Evolutionary conservation across 2,329 filamentous ascomycete genomes (phyloP).

Genomic region (Cladosporium sp.): DNA sequence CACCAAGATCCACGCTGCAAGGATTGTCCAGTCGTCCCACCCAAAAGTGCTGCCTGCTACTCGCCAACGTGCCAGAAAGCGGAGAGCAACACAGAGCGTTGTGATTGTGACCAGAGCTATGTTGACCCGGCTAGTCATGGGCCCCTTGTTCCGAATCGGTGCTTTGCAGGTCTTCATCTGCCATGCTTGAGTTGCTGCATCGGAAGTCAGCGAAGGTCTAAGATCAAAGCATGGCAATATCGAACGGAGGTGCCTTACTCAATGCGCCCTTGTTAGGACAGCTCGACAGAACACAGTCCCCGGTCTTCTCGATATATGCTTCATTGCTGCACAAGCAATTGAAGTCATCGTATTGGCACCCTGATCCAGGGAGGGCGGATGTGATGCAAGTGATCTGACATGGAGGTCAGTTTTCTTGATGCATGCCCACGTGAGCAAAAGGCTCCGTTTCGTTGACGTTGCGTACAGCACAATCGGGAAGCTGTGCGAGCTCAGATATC

Average conservation of each 20-base stretch:
- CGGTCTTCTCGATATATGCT: neutral
- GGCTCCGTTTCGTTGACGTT: neutral
- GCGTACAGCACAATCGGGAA: conserved; percentile 2
- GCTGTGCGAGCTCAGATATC: neutral
- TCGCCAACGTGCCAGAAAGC: conserved; percentile 1
- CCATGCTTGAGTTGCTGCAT: conserved; percentile 5
- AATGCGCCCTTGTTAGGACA: neutral
- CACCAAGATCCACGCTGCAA: neutral
- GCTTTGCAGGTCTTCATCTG: neutral
- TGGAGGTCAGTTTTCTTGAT: neutral
- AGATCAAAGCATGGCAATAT: too few relatives aligned
- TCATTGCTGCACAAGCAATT: neutral
- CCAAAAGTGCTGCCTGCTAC: conserved; percentile 1
- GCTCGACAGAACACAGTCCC: neutral
- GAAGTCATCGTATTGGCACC: neutral
- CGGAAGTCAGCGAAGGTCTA: neutral
- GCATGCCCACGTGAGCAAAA: neutral
- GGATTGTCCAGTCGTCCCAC: conserved; percentile 15
- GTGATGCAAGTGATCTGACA: neutral
- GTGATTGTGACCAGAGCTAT: conserved; percentile 1
- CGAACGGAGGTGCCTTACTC: neutral
- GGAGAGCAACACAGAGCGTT: neutral
- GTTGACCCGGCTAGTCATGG: neutral
- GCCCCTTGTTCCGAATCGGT: neutral
- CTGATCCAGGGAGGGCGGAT: neutral